A percentile compares a stretch with the other conserved stretches of the same genome.
phyloP scores from a whole-genome alignment of 2,329 filamentous ascomycete genomes.

The Orbilia quercus region DNA sequence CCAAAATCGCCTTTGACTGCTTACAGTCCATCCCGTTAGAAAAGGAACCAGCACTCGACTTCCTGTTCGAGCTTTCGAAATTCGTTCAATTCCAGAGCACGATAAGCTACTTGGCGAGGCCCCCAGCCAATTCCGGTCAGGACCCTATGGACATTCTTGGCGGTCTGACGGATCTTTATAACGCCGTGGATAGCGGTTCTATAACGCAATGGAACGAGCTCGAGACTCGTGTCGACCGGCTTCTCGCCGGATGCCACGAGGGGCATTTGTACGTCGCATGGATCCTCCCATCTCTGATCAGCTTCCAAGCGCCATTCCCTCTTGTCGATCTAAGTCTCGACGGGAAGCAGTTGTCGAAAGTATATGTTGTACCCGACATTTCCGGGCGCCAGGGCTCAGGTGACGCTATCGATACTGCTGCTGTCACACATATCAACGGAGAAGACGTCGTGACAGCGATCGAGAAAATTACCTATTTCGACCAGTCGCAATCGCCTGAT shows the following conservation, averaged over 20 bases:
- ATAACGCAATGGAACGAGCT: constrained; percentile 45
- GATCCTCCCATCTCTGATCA: constrained; percentile 47
- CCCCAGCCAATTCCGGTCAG: constrained; percentile 44
- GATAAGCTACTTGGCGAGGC: constrained; percentile 37
- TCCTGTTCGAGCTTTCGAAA: constrained; percentile 42
- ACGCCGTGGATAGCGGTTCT: constrained; percentile 31
- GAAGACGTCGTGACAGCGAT: constrained; percentile 37
- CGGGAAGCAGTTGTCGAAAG: constrained; percentile 32
- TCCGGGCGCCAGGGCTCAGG: not conserved
- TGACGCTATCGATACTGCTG: constrained; percentile 9
- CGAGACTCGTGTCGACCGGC: constrained; percentile 36
- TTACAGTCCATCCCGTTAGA: constrained; percentile 45
- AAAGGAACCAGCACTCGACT: constrained; percentile 13
- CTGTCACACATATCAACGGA: constrained; percentile 51
- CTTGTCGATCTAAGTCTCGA: constrained; percentile 40
- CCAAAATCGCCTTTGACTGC: constrained; percentile 53
- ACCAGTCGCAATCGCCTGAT: constrained; percentile 46
- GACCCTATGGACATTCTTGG: constrained; percentile 51
- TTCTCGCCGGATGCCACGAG: constrained; percentile 37
- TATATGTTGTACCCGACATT: constrained; percentile 30
- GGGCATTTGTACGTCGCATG: constrained; percentile 50
- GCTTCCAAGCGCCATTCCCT: constrained; percentile 39
- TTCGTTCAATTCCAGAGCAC: constrained; percentile 51
- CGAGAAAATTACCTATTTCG: constrained; percentile 40
- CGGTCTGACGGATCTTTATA: constrained; percentile 34